Evolutionary conservation across 1,284 basidiomycete species (phyloP).

Genomic region (Peniophora sp.): DNA sequence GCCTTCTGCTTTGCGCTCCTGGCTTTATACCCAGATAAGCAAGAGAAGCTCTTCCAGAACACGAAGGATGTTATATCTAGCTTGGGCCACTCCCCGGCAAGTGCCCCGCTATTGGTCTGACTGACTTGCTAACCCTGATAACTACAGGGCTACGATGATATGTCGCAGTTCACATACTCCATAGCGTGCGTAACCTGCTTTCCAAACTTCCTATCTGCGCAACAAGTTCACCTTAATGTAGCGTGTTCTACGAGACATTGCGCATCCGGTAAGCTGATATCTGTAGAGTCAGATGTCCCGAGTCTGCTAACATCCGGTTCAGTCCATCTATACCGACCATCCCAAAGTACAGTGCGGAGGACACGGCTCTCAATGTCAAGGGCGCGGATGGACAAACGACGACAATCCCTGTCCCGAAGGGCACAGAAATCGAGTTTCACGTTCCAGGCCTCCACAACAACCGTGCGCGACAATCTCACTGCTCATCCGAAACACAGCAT

Average conservation of each 20-base stretch:
- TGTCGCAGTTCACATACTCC: slow-evolving; percentile 33
- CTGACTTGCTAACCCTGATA: slow-evolving; percentile 1
- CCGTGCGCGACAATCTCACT: no score
- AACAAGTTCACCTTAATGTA: no score
- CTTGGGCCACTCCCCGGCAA: slow-evolving; percentile 23
- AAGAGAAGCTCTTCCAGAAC: slow-evolving; percentile 42
- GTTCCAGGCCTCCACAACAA: slow-evolving; percentile 37
- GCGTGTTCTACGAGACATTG: slow-evolving; percentile 45
- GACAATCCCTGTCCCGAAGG: slow-evolving; percentile 37
- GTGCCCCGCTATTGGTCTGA: slow-evolving; percentile 5
- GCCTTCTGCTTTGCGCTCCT: slow-evolving; percentile 26
- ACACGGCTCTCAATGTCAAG: slow-evolving; percentile 31
- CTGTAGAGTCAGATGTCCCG: slow-evolving; percentile 1
- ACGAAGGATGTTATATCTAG: slow-evolving; percentile 30
- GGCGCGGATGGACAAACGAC: slow-evolving; percentile 30
- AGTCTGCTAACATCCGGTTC: slow-evolving; percentile 6
- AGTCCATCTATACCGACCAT: slow-evolving; percentile 28
- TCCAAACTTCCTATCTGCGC: no score
- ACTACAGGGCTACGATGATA: slow-evolving; percentile 41
- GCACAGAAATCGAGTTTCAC: slow-evolving; percentile 30
- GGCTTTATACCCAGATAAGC: slow-evolving; percentile 41
- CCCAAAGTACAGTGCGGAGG: slow-evolving; percentile 43
- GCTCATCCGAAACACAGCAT: no score
- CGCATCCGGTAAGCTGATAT: slow-evolving; percentile 38
- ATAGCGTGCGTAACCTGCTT: slow-evolving; percentile 35